Conservation (phyloP, 2,329 filamentous ascomycete genomes). For the Aureobasidium sp. region DNA sequence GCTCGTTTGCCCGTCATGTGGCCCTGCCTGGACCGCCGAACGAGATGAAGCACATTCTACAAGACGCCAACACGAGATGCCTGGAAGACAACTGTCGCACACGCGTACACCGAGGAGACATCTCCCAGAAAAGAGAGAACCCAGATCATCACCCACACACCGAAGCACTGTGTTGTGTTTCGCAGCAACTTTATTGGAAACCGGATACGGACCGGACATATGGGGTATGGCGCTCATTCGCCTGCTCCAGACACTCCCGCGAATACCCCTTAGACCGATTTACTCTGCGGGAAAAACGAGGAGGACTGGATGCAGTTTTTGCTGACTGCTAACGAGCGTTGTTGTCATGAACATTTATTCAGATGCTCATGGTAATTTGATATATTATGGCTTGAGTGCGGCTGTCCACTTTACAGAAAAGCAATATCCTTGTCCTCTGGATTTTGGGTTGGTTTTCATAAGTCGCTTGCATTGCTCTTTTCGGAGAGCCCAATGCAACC, state of each 20-base stretch:
- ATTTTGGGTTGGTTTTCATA: slow-evolving; percentile 28
- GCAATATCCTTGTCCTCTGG: slow-evolving; percentile 28
- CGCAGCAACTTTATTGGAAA: slow-evolving; percentile 10
- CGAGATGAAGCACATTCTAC: slow-evolving; percentile 18
- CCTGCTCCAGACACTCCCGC: slow-evolving; percentile 16
- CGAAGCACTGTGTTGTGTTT: slow-evolving; percentile 12
- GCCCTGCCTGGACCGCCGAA: slow-evolving; percentile 30
- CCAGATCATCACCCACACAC: background rate
- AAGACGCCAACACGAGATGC: slow-evolving; percentile 10
- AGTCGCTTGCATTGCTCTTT: slow-evolving; percentile 1
- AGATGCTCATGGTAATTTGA: slow-evolving; percentile 14
- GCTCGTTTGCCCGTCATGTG: slow-evolving; percentile 22
- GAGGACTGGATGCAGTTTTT: slow-evolving; percentile 11
- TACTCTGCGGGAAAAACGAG: slow-evolving; percentile 14
- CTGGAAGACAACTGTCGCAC: background rate
- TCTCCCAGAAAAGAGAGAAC: background rate
- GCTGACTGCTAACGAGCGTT: slow-evolving; percentile 16
- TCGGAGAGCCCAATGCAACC: background rate
- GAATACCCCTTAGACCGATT: slow-evolving; percentile 16
- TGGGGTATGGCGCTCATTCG: slow-evolving; percentile 21
- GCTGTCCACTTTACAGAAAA: slow-evolving; percentile 13
- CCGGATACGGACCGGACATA: slow-evolving; percentile 17
- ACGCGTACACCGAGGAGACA: background rate
- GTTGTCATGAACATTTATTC: background rate
- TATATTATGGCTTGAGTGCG: slow-evolving; percentile 24